Base-by-base conservation (phyloP, 2,329 filamentous ascomycete species). In the Penicillium janthinellum region DNA sequence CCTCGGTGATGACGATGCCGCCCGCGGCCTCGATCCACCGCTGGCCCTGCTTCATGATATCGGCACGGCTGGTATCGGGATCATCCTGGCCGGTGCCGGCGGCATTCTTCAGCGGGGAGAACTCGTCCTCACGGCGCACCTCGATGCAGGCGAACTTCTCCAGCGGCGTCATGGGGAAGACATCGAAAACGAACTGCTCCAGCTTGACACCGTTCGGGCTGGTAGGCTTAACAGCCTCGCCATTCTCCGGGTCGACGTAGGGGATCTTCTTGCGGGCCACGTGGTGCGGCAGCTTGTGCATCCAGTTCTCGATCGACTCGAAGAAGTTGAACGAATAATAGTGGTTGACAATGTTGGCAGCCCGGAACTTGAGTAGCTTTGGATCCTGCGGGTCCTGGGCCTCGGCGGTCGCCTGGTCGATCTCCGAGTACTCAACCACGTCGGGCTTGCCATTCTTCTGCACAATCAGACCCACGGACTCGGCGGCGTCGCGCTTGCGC, bases 321-420 rank as follows among this genome's bases (percentile, higher is more conserved):
- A 99, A 85, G 85, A 97, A 98, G 67, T 85, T 82, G 83, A 93
- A 94, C 49, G 92, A 96, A 83, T 99, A 99, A 86, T 98, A 99
- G 84, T 99, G 95, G 84, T 99, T 99, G 81, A 99, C 95, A 70
- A 99, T 99, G 83, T 99, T 99, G 73, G 94, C 95, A 59, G 95
- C 94, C 63, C 95, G 90, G 88, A 96, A 98, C 79, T 94, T 96
- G 74, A 99, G 88, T 56, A 97, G 83, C 59, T 86, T 88, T 3
- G 86, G 82, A 71, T 96, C 88, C 77, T 90, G 90, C 56, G 89
- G 79, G 74, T 99, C 95, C 74, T 89, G 86, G 66, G 93, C 94
- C 79, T 96, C 91, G 59, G 94, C 90, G n/a, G 91, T 95, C 64
- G 87, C 89, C 66, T 86, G 80, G 82, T 96, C 90, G 70, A 99